Evolutionary conservation across 352 stramenopile species (phyloP).

Genomic region (Pythium volutum): DNA sequence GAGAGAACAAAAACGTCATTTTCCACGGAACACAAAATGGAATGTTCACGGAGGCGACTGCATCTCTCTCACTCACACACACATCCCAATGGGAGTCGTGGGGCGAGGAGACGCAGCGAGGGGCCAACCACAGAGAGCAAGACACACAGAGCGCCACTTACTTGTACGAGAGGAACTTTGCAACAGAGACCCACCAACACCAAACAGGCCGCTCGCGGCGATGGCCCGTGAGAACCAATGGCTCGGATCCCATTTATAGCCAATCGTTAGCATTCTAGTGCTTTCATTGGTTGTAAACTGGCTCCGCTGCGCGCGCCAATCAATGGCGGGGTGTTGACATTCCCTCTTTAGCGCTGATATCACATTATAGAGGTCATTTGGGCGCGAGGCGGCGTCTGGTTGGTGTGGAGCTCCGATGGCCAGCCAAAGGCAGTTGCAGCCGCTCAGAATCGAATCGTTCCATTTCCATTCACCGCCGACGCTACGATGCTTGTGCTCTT

Average conservation of each 20-base stretch:
- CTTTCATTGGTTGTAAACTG: conserved; percentile 15
- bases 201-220: no score
- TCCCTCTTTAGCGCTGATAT: conserved; percentile 4
- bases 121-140: conserved; percentile 15
- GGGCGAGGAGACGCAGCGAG: conserved; percentile 1
- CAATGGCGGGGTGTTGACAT: conserved; percentile 9
- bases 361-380: conserved; percentile 10
- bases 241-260: conserved; percentile 9
- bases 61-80: conserved; percentile 7
- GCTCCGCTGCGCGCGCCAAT: conserved; percentile 14
- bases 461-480: conserved; percentile 26
- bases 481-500: conserved; percentile 98
- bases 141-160: conserved; percentile 47
- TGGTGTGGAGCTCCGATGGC: conserved; percentile 21
- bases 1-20: conserved; percentile 70
- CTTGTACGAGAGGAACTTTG: conserved; percentile 86
- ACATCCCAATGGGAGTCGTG: neutral
- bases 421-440: conserved; percentile 16
- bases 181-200: conserved; percentile 46
- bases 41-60: conserved; percentile 29
- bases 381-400: conserved; percentile 12
- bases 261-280: conserved; percentile 5
- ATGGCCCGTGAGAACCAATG: conserved; percentile 21
- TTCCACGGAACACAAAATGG: conserved; percentile 22
- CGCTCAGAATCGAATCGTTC: conserved; percentile 26